phyloP scores from a whole-genome alignment of 371 early-diverging fungal genomes.

The Syncephalastrum contaminatum region DNA sequence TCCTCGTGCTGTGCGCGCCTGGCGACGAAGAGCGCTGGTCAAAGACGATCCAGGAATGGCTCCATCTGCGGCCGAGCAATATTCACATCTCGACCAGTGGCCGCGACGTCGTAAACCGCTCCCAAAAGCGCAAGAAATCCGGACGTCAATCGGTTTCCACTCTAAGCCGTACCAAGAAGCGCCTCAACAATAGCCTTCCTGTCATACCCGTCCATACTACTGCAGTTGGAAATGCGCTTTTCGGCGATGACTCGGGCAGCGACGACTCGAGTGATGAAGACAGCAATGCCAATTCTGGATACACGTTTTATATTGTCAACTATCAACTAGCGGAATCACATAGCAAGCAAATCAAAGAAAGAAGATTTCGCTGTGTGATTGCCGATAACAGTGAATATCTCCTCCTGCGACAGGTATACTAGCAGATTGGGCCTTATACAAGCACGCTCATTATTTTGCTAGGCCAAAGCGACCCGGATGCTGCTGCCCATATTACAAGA shows the following conservation, averaged over 20 bases:
- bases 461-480: no score
- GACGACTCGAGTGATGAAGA: constrained; percentile 25
- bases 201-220: no score
- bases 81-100: constrained; percentile 25
- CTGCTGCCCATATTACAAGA: constrained; percentile 7
- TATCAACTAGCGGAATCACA: constrained; percentile 35
- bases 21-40: constrained; percentile 42
- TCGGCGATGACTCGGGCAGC: background rate
- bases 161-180: no score
- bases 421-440: no score
- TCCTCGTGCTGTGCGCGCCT: constrained; percentile 61
- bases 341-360: constrained; percentile 35
- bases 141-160: no score
- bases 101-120: no score
- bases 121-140: no score
- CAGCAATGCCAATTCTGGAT: background rate
- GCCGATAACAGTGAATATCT: constrained; percentile 57
- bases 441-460: no score
- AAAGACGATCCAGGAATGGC: constrained; percentile 39
- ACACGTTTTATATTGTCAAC: constrained; percentile 36
- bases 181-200: no score
- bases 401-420: background rate
- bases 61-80: constrained; percentile 26
- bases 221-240: no score
- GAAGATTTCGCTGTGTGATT: constrained; percentile 26